Evolutionary conservation across 2,329 filamentous ascomycete genomes (phyloP).

Genomic region (Clonostachys rosea): DNA sequence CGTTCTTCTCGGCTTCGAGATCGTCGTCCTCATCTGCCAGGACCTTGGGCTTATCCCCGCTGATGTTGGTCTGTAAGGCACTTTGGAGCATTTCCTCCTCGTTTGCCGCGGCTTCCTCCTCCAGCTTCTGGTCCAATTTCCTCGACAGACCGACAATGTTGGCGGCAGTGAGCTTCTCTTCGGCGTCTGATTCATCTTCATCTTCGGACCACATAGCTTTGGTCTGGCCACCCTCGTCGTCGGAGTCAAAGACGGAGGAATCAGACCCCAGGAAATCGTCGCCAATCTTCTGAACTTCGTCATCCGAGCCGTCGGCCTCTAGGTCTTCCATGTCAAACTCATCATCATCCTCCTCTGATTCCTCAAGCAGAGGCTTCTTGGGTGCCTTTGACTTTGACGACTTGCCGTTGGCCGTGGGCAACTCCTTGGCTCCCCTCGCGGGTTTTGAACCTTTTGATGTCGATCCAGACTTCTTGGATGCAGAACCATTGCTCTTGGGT

Average conservation of each 20-base stretch:
- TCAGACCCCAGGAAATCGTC: constrained; percentile 57
- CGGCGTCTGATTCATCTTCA: constrained; percentile 80
- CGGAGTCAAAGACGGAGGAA: constrained; percentile 66
- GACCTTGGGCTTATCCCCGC: constrained; percentile 66
- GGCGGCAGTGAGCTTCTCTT: constrained; percentile 88
- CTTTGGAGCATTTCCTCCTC: constrained; percentile 82
- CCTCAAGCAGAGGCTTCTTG: constrained; percentile 33
- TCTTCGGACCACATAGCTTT: constrained; percentile 88
- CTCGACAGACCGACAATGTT: constrained; percentile 91
- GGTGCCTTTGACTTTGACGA: constrained; percentile 17
- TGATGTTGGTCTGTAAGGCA: constrained; percentile 90
- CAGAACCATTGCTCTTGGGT: constrained; percentile 22
- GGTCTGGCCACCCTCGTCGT: constrained; percentile 51
- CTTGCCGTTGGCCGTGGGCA: constrained; percentile 24
- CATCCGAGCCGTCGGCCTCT: constrained; percentile 35
- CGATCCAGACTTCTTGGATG: constrained; percentile 17
- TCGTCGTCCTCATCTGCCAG: constrained; percentile 58
- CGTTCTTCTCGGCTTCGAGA: constrained; percentile 51
- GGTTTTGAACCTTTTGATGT: constrained; percentile 25
- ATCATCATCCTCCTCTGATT: constrained; percentile 37
- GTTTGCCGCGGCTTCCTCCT: constrained; percentile 76
- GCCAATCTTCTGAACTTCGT: constrained; percentile 33
- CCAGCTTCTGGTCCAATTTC: constrained; percentile 74
- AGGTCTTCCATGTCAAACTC: constrained; percentile 41
- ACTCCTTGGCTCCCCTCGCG: constrained; percentile 18